Evolutionary conservation across 306 rosid species (phyloP), one percentile per base, ranked within the genome.

Genomic region (Quercus berberidifolia): DNA sequence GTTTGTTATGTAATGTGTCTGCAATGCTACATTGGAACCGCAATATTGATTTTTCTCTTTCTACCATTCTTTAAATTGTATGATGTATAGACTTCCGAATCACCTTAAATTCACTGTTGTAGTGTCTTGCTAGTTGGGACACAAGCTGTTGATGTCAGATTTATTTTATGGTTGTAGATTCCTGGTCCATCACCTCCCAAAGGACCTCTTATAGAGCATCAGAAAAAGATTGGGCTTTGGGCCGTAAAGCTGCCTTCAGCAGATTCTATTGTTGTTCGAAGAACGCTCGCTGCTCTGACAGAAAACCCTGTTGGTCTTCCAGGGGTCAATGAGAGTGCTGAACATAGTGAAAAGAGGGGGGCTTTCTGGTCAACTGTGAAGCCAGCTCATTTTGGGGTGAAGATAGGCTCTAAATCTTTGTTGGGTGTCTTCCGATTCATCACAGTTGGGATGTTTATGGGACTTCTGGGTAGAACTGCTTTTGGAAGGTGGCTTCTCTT

Each of bases 401-500:
- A 92, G 81, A 20, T 92, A 18, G 91, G 86, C 51, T 58, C 94
- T n/a, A 91, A 90, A 78, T 85, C 92, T 7, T 73, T 92, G 86
- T 20, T 92, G 75, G 80, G 85, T 41, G 67, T 88, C 82, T 74
- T 87, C 0, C 81, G 84, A 51, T 58, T 83, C 59, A 84, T 92
- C 21, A 8, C 55, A 0, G 69, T 88, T 5, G 91, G 93, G 33
- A 19, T 90, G n/a, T 79, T 85, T 72, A 60, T 92, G 10, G 97
- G 97, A 26, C 56, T 94, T 21, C 79, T 92, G 20, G 97, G 97
- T 83, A 79, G 63, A 49, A 43, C 41, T 46, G 23, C 83, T 31
- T 73, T 90, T 13, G 98, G 98, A 65, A 91, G 97, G 83, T 73
- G 87, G 92, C 93, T 94, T 85, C 97, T 91, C 46, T 78, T 91